Conservation (phyloP, 441 rosid species). For the Francoa sonchifolia region DNA sequence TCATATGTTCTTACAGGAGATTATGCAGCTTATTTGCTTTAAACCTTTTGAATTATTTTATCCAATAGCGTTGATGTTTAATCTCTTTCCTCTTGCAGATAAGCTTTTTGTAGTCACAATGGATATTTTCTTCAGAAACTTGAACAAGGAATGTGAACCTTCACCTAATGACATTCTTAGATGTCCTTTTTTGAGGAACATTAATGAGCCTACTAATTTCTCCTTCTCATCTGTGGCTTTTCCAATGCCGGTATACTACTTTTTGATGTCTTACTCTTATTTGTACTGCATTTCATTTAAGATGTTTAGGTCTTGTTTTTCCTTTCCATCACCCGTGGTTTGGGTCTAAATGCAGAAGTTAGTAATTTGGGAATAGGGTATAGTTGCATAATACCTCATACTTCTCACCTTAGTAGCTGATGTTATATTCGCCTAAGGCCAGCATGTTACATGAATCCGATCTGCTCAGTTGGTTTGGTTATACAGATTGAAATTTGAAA, state of each 20-base stretch:
- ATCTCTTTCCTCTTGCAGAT: no score
- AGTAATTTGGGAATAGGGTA: not conserved
- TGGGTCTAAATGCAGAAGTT: no score
- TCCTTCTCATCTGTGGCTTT: conserved; percentile 47
- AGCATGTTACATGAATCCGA: no score
- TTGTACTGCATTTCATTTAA: not conserved
- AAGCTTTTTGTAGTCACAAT: conserved; percentile 20
- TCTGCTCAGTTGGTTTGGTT: no score
- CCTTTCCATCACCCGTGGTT: no score
- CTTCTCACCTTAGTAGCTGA: no score
- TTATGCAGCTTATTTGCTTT: no score
- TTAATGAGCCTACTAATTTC: conserved; percentile 60
- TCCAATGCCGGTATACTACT: conserved; percentile 34
- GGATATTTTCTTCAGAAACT: conserved; percentile 30
- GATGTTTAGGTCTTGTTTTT: not conserved
- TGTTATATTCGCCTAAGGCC: no score
- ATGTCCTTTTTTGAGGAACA: conserved; percentile 72
- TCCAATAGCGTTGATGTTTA: no score
- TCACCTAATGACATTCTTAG: conserved; percentile 32
- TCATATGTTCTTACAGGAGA: no score
- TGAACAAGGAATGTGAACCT: conserved; percentile 26
- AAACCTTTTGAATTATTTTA: no score
- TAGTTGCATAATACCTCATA: no score
- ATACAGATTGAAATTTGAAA: not conserved
- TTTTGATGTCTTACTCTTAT: not conserved